Base-by-base conservation (phyloP, 202 grass and related monocot species). In the Miscanthus sacchariflorus region DNA sequence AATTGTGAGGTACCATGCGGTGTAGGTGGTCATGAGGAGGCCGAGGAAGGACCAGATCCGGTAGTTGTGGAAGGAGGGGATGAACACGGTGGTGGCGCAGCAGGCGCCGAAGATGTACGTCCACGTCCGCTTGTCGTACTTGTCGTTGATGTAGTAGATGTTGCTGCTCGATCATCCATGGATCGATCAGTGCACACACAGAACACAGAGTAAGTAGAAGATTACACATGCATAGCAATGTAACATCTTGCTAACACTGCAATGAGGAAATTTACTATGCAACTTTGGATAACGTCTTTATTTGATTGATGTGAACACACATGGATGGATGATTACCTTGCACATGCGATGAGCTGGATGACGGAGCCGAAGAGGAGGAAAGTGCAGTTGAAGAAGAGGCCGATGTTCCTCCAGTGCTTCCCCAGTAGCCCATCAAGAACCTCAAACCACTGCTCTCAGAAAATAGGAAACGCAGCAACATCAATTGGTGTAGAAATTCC, bases 291-390 rank as follows among this genome's bases (percentile, higher is more conserved):
- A 19, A 5, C 49, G 27, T 42, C n/a, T 40, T 44, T 18, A 6
- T 10, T 28, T 1, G 27, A 35, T 54, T 0, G 0, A 12, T 50
- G 13, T 25, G 19, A 45, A 49, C 28, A 15, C 45, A 5, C 0
- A 6, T 7, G 77, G 12, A 44, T 19, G 21, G n/a, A 46, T 80
- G 39, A 81, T 81, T 84, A 95, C 93, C 95, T 98, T 35, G 97
- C 94, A 70, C 97, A 99, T 58, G 94, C 97, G 72, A 99, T 96
- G 78, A 99, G 85, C 90, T 99, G 97, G 86, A 99, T 99, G 81
- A 99, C 97, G 64, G 97, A 99, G 71, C 97, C 97, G 82, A 99
- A 99, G 52, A 99, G 92, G 72, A 99, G 92, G 93, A 99, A 99
- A 5, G 94, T 99, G 90, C 97, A 96, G 89, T 99, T 96, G 89